Conservation (phyloP, 768 basidiomycete genomes). For the Boletus pseudopeckii region DNA sequence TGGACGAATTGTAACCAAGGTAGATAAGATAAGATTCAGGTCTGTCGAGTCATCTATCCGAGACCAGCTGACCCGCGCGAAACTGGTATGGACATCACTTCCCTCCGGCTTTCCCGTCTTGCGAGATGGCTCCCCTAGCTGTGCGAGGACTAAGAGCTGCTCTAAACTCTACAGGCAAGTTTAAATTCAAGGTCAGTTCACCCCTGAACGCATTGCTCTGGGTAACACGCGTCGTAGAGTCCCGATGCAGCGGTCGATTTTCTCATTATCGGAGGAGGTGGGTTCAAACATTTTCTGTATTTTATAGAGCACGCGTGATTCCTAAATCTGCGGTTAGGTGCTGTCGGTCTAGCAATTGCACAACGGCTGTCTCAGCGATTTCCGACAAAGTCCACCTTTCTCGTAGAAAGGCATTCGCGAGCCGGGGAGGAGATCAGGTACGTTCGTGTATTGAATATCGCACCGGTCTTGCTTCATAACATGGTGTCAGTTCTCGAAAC, state of each 20-base stretch:
- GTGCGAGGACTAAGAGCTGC: slow-evolving; percentile 55
- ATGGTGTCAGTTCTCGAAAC: slow-evolving; percentile 69
- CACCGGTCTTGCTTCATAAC: not conserved
- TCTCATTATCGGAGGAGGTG: slow-evolving; percentile 86
- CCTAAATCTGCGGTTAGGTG: slow-evolving; percentile 43
- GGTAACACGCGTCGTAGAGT: slow-evolving; percentile 32
- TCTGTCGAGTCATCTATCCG: slow-evolving; percentile 8
- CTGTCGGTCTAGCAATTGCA: slow-evolving; percentile 84
- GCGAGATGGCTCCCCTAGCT: slow-evolving; percentile 29
- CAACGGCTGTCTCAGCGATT: slow-evolving; percentile 64
- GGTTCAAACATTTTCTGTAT: not conserved
- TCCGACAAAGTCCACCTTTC: slow-evolving; percentile 65
- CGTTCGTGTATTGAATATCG: not conserved
- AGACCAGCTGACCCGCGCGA: not conserved
- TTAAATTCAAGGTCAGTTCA: slow-evolving; percentile 55
- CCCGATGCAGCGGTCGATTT: slow-evolving; percentile 79
- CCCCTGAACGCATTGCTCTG: not conserved
- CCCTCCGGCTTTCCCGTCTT: not conserved
- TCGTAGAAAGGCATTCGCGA: slow-evolving; percentile 73
- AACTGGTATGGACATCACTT: not conserved
- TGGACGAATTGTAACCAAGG: not conserved
- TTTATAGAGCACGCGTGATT: not conserved
- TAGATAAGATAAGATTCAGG: slow-evolving; percentile 21
- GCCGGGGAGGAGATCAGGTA: slow-evolving; percentile 89
- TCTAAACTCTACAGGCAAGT: slow-evolving; percentile 58